These are phyloP conservation scores for Debaryomyces fabryi DNA, from an alignment of 1,139 yeast genomes.

Conservation along the genomic window DNA sequence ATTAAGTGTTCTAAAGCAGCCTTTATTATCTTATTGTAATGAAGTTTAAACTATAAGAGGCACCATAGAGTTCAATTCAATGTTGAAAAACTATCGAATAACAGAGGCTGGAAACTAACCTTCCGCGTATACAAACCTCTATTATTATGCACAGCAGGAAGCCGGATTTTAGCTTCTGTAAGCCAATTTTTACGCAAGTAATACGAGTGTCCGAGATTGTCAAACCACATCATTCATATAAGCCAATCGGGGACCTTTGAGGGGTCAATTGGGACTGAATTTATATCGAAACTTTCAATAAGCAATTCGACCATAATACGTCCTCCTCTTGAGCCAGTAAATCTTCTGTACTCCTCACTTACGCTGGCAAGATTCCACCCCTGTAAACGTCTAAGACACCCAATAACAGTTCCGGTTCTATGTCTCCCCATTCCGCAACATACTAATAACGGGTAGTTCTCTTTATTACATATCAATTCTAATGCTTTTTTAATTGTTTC, in stretches of 20 bases:
- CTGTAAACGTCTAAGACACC: conserved; percentile 86
- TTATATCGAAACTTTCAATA: conserved; percentile 79
- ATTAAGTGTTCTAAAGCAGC: neutral
- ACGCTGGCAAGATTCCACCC: conserved; percentile 96
- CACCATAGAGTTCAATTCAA: neutral
- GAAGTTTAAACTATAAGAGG: neutral
- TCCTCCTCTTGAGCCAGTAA: conserved; percentile 92
- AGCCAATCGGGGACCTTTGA: conserved; percentile 53
- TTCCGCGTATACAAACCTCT: neutral
- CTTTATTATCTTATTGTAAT: neutral
- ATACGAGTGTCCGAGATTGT: neutral
- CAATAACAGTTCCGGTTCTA: conserved; percentile 93
- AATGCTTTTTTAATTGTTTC: conserved; percentile 77
- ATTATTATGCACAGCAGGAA: neutral
- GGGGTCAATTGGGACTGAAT: conserved; percentile 52
- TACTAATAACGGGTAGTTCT: conserved; percentile 81
- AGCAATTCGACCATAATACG: conserved; percentile 86
- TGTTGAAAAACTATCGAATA: neutral
- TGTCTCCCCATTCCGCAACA: conserved; percentile 99
- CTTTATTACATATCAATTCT: conserved; percentile 67
- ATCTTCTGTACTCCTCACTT: conserved; percentile 89
- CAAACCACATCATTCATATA: conserved; percentile 9
- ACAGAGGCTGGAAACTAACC: neutral
- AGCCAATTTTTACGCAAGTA: neutral
- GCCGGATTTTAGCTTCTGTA: neutral